Evolutionary conservation across 129 eudicot genomes (phyloP).

Genomic region (carrot (Daucus carota)): DH1_v3.0 NC_030383.2:46204501-46205000

Average conservation of each 20-base stretch:
- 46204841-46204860: slow-evolving; percentile 58
- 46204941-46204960: slow-evolving; percentile 70
- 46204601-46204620: background rate
- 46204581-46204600: background rate
- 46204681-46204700: background rate
- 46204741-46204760: slow-evolving; percentile 1
- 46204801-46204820: slow-evolving; percentile 6
- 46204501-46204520: background rate
- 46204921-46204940: slow-evolving; percentile 71
- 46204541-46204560: background rate
- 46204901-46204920: slow-evolving; percentile 63
- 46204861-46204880: slow-evolving; percentile 48
- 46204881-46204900: slow-evolving; percentile 50
- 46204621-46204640: background rate
- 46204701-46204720: background rate
- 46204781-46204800: slow-evolving; percentile 15
- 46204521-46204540: background rate
- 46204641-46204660: background rate
- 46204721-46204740: background rate
- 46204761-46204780: slow-evolving; percentile 11
- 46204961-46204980: slow-evolving; percentile 89
- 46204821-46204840: background rate
- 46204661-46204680: background rate
- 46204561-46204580: background rate
- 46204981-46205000: slow-evolving; percentile 74